Evolutionary conservation across 1,284 basidiomycete genomes (phyloP), one percentile per base, ranked within the genome.

Genomic region (Phellopilus nigrolimitatus): DNA sequence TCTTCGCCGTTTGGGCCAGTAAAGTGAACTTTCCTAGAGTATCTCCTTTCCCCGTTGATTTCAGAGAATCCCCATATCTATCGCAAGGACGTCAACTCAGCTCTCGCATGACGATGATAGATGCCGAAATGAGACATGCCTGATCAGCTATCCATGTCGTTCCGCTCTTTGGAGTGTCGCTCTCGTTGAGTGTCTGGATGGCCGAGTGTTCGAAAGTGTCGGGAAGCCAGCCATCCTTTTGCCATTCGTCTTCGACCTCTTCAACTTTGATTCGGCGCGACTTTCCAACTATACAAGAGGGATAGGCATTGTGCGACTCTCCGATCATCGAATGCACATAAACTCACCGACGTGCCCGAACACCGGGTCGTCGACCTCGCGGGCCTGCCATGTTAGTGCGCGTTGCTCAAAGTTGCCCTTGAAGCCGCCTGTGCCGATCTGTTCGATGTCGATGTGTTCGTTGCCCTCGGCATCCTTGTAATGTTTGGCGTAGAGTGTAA

Each of bases 21-120:
- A 64, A 88, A 88, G 59, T 76, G 71, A 56, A 87, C 65, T 58
- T 78, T 80, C 51, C 85, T 71, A 10, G 72, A 68, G 59, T 88
- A 79, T 55, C 81, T 71, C 59, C 80, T 75, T 61, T 80, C 79
- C 10, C 71, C 77, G 17, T 81, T 66, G 54, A 85, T 66, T 2
- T 66, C 68, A 59, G 86, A 74, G 34, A 88, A 75, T 19, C 87
- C 87, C 84, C 86, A 89, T 4, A 75, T 72, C 85, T 88, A 49
- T 9, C 34, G 38, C 21, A 42, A 15, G 1, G 17, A 31, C 34
- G n/a, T 28, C 9, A 45, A 19, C 10, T n/a, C n/a, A n/a, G n/a
- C n/a, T n/a, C n/a, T n/a, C n/a, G n/a, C n/a, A n/a, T n/a, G n/a
- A n/a, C n/a, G n/a, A n/a, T n/a, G n/a, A n/a, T n/a, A n/a, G n/a